Evolutionary conservation across 129 eudicot species (phyloP).

Genomic region (Artemisia annua): DNA sequence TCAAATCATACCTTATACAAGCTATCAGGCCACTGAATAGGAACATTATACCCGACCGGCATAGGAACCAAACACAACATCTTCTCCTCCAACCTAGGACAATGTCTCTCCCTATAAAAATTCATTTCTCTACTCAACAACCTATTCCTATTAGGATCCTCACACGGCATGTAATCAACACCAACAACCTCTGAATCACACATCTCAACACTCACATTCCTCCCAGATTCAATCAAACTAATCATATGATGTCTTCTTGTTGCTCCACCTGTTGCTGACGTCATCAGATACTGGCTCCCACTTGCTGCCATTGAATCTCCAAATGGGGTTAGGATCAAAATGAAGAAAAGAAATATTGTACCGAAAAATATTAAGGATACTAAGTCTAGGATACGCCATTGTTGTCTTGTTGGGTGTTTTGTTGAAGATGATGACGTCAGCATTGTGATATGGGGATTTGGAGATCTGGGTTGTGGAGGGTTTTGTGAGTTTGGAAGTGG

Average conservation of each 20-base stretch:
- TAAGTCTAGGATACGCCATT: slow-evolving; percentile 72
- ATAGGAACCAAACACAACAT: slow-evolving; percentile 84
- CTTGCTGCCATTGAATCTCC: slow-evolving; percentile 87
- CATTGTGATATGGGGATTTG: too few species aligned
- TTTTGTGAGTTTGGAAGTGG: slow-evolving; percentile 24
- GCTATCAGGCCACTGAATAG: slow-evolving; percentile 92
- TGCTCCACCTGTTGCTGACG: slow-evolving; percentile 52
- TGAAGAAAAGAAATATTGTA: slow-evolving; percentile 66
- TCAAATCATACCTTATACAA: slow-evolving; percentile 62
- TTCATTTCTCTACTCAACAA: slow-evolving; percentile 89
- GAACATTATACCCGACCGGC: slow-evolving; percentile 68
- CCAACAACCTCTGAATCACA: slow-evolving; percentile 61
- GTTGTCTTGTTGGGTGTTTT: slow-evolving; percentile 38
- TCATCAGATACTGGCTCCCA: slow-evolving; percentile 68
- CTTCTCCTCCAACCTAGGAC: slow-evolving; percentile 69
- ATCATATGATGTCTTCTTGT: slow-evolving; percentile 54
- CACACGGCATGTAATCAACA: slow-evolving; percentile 96
- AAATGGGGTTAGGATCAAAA: slow-evolving; percentile 68
- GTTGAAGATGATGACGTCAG: slow-evolving; percentile 42
- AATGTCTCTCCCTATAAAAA: slow-evolving; percentile 88
- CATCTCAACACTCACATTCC: slow-evolving; percentile 40
- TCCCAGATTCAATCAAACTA: slow-evolving; percentile 51
- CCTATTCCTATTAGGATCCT: slow-evolving; percentile 83
- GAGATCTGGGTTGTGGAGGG: slow-evolving; percentile 26
- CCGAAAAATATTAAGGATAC: slow-evolving; percentile 61